phyloP scores from a whole-genome alignment of 345 rosid genomes.

The Balakata baccata region DNA sequence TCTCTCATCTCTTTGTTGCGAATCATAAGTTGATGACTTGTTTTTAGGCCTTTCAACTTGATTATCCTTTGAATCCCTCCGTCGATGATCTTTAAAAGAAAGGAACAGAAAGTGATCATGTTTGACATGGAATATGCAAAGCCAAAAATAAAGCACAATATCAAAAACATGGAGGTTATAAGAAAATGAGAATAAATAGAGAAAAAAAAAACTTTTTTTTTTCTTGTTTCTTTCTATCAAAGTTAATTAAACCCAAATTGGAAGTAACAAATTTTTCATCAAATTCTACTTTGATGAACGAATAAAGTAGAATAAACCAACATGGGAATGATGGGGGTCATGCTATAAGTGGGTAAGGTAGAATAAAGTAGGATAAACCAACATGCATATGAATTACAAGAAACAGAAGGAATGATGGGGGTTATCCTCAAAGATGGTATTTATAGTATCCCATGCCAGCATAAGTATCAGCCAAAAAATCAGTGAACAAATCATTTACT shows the following conservation, averaged over 20 bases:
- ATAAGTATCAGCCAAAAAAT: neutral
- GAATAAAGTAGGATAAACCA: neutral
- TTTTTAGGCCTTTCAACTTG: constrained; percentile 36
- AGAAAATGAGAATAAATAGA: neutral
- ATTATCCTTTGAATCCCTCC: constrained; percentile 54
- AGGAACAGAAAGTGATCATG: constrained; percentile 8
- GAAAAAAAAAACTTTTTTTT: too few relatives aligned
- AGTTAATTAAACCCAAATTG: too few relatives aligned
- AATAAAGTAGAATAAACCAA: too few relatives aligned
- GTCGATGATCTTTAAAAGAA: constrained; percentile 50
- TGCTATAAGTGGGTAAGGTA: too few relatives aligned
- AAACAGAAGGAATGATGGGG: neutral
- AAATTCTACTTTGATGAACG: too few relatives aligned
- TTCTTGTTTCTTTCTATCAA: too few relatives aligned
- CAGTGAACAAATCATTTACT: neutral
- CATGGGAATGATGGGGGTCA: too few relatives aligned
- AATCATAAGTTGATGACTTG: constrained; percentile 31
- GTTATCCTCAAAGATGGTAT: too few relatives aligned
- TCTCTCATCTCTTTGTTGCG: constrained; percentile 40
- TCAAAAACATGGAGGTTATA: neutral
- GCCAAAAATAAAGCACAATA: neutral
- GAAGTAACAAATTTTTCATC: too few relatives aligned
- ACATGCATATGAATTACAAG: neutral
- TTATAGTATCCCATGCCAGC: too few relatives aligned
- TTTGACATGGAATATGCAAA: neutral